Conservation (phyloP, 345 rosid genomes). For the Aegle marmelos region DNA sequence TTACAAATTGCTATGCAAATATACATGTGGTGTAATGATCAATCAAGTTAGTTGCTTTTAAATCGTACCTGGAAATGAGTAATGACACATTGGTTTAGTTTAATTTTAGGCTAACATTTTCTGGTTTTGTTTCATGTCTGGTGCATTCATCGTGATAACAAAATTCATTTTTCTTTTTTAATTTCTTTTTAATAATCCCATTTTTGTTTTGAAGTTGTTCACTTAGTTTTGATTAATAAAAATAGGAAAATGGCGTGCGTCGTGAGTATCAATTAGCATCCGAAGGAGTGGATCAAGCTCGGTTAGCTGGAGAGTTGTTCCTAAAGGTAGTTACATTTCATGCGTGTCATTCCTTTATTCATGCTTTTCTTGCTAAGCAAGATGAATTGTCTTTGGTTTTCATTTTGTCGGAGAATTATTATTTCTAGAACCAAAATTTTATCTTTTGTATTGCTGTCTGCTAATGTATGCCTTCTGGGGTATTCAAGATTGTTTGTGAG, state of each 20-base stretch:
- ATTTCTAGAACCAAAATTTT: neutral
- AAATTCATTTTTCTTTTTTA: neutral
- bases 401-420: neutral
- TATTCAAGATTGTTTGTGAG: neutral
- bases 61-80: neutral
- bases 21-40: neutral
- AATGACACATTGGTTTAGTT: neutral
- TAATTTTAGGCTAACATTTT: neutral
- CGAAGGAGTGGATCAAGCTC: slow-evolving; percentile 77
- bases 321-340: slow-evolving; percentile 43
- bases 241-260: slow-evolving; percentile 73
- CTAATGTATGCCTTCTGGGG: neutral
- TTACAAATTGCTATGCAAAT: neutral
- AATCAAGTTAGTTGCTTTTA: neutral
- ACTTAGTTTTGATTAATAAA: neutral
- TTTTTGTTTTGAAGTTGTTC: neutral
- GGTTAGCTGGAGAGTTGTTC: slow-evolving; percentile 65
- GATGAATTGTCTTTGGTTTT: neutral
- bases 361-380: neutral
- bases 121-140: neutral
- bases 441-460: neutral
- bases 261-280: slow-evolving; percentile 62
- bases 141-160: neutral
- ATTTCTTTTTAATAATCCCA: neutral
- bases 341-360: neutral